Percentiles rank a stretch among this genome's conserved stretches.
phyloP scores from a whole-genome alignment of 257 asterid genomes.

The Rehmannia glutinosa region DNA sequence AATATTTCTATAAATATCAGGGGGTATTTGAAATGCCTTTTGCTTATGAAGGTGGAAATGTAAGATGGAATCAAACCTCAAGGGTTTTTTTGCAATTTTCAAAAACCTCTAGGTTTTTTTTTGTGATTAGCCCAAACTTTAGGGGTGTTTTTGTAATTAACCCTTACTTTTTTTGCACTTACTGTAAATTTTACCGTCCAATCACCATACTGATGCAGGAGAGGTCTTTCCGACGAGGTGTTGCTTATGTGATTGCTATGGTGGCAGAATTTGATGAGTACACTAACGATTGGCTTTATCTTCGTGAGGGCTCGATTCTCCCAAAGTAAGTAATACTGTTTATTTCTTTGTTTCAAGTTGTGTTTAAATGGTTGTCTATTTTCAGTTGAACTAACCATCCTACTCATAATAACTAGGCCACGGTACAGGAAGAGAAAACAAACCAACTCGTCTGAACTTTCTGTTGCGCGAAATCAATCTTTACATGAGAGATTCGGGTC shows the following conservation, averaged over 20 bases:
- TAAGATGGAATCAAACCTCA: too few relatives aligned
- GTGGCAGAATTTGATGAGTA: slow-evolving; percentile 95
- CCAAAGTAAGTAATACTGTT: slow-evolving; percentile 66
- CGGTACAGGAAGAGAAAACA: slow-evolving; percentile 55
- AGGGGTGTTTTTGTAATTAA: too few relatives aligned
- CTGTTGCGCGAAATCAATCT: slow-evolving; percentile 42
- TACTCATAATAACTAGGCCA: slow-evolving; percentile 55
- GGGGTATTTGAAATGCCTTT: too few relatives aligned
- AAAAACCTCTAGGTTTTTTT: too few relatives aligned
- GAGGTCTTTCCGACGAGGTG: slow-evolving; percentile 73
- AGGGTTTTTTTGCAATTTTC: too few relatives aligned
- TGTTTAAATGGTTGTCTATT: background rate
- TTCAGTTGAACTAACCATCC: slow-evolving; percentile 17
- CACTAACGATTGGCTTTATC: slow-evolving; percentile 95
- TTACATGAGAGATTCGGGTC: slow-evolving; percentile 38
- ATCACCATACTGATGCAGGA: slow-evolving; percentile 54
- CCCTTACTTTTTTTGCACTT: background rate
- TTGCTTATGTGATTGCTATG: slow-evolving; percentile 83
- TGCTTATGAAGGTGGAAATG: too few relatives aligned
- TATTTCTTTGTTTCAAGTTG: too few relatives aligned
- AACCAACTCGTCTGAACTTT: slow-evolving; percentile 44
- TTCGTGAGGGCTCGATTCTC: slow-evolving; percentile 84
- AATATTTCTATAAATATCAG: too few relatives aligned
- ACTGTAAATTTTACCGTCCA: background rate
- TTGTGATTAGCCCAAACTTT: too few relatives aligned